These are phyloP conservation scores for Paramyrothecium roridum DNA, from an alignment of 2,329 filamentous ascomycete genomes.

Conservation along the genomic window DNA sequence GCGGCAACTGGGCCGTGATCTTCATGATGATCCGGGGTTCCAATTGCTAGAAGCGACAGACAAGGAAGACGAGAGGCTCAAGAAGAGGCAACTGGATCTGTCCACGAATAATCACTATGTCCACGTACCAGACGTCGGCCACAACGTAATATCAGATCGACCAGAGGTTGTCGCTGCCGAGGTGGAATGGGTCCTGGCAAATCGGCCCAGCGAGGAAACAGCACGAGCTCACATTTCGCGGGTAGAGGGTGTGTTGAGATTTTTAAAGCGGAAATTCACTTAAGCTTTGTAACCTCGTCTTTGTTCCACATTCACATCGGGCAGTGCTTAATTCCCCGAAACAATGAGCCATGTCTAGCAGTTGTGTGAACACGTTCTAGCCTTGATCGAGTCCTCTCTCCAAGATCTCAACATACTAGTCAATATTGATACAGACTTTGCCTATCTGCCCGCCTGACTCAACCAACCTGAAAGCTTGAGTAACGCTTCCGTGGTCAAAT, in stretches of 20 bases:
- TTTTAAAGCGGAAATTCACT: too few species aligned
- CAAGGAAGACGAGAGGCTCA: constrained; percentile 14
- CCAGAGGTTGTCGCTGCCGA: constrained; percentile 12
- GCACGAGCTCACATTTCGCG: background rate
- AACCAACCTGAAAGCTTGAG: background rate
- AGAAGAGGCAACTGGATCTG: constrained; percentile 12
- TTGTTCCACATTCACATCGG: too few species aligned
- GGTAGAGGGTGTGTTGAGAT: too few species aligned
- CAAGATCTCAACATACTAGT: background rate
- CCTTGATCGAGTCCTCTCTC: too few species aligned
- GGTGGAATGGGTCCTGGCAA: constrained; percentile 8
- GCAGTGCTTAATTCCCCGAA: too few species aligned
- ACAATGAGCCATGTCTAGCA: too few species aligned
- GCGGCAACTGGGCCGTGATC: too few species aligned
- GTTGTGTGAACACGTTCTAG: too few species aligned
- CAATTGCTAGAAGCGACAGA: constrained; percentile 9
- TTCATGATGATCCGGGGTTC: constrained; percentile 5
- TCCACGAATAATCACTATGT: constrained; percentile 12
- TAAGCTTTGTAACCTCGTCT: too few species aligned
- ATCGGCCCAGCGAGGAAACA: background rate
- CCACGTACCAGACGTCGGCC: constrained; percentile 14
- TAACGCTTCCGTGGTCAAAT: background rate
- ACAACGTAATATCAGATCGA: constrained; percentile 9
- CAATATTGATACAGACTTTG: background rate
- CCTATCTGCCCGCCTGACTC: background rate